Conservation (phyloP, 202 grass and related monocot species). For the Carex arenaria region DNA sequence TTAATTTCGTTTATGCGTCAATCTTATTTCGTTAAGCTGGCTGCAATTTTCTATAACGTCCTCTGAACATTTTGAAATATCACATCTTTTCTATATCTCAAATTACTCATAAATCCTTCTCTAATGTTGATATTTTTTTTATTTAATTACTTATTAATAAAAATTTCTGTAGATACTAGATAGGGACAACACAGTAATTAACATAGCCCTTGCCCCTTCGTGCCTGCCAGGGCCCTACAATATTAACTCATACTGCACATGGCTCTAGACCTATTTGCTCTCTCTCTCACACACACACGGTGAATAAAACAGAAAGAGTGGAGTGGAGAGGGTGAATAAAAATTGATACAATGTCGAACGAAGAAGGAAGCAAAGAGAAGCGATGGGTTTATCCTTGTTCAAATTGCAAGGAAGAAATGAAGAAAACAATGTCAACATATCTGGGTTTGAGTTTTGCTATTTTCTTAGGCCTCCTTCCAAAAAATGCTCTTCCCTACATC, state of each 20-base stretch:
- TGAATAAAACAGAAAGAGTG: not conserved
- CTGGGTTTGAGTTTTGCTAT: conserved; percentile 69
- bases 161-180: too few relatives aligned
- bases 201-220: not conserved
- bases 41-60: too few relatives aligned
- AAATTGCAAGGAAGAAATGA: not conserved
- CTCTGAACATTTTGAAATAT: too few relatives aligned
- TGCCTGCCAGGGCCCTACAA: not conserved
- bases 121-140: too few relatives aligned
- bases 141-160: too few relatives aligned
- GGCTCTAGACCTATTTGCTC: conserved; percentile 13
- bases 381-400: not conserved
- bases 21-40: too few relatives aligned
- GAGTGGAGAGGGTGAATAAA: not conserved
- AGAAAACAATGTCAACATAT: conserved; percentile 38
- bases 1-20: too few relatives aligned
- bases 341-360: not conserved
- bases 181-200: too few relatives aligned
- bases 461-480: conserved; percentile 64
- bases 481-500: conserved; percentile 41
- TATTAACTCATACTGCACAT: conserved; percentile 23
- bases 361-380: not conserved
- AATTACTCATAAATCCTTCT: too few relatives aligned
- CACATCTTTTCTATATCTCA: too few relatives aligned
- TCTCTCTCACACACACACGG: not conserved